A percentile compares a stretch with the other conserved stretches of the same genome.
Conservation (phyloP, 352 stramenopile genomes). For the Phytophthora foliorum region DNA sequence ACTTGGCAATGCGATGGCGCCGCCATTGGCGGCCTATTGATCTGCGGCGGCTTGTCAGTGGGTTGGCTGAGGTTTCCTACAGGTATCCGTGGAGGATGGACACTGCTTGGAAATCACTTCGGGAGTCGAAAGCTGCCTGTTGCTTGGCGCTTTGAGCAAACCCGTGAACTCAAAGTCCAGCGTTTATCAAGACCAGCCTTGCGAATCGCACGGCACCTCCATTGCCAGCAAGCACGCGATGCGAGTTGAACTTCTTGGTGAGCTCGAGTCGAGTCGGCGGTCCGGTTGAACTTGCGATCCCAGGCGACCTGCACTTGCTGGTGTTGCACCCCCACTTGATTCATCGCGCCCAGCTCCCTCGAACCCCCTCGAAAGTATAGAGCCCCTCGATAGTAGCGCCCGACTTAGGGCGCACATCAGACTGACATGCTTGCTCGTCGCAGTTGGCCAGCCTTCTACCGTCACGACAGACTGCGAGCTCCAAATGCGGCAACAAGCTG, state of each 20-base stretch:
- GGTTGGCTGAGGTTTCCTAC: conserved; percentile 25
- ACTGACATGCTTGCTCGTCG: not conserved
- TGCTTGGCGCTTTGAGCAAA: not conserved
- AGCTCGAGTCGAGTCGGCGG: not conserved
- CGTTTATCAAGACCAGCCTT: not conserved
- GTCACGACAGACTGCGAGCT: not conserved
- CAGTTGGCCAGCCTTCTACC: not conserved
- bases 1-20: not conserved
- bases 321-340: conserved; percentile 37
- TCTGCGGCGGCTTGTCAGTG: not conserved
- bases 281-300: conserved; percentile 20
- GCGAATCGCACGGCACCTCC: not conserved
- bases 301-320: conserved; percentile 15
- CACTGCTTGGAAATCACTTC: conserved; percentile 3
- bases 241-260: not conserved
- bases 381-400: conserved; percentile 13
- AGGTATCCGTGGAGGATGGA: conserved; percentile 24
- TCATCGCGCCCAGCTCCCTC: conserved; percentile 23
- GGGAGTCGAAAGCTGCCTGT: conserved; percentile 8
- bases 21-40: not conserved
- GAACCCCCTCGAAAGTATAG: conserved; percentile 15
- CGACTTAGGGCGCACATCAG: conserved; percentile 4
- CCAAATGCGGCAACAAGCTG: not conserved
- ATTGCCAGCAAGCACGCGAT: not conserved
- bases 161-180: not conserved